Conservation (phyloP, 371 early-diverging fungal species). For the Mortierella sp. region DNA sequence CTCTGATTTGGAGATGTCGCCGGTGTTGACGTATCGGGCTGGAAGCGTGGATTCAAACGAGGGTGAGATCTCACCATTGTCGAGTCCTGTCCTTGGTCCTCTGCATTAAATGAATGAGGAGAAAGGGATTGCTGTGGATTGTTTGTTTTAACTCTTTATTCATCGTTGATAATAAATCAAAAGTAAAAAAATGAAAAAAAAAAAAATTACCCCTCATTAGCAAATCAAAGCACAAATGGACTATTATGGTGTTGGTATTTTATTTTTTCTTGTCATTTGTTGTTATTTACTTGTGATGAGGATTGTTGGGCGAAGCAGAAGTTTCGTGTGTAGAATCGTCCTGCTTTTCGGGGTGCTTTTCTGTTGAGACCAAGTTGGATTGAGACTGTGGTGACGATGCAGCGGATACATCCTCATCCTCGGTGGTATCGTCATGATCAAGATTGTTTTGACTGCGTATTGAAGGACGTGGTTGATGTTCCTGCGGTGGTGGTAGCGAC, state of each 20-base stretch:
- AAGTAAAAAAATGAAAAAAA: background rate
- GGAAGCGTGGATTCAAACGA: slow-evolving; percentile 18
- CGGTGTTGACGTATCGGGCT: background rate
- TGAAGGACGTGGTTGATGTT: background rate
- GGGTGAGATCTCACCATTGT: slow-evolving; percentile 27
- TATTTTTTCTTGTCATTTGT: background rate
- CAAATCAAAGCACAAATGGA: background rate
- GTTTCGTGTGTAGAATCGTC: background rate
- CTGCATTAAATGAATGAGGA: background rate
- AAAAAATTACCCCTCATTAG: too few relatives aligned
- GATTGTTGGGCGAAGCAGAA: background rate
- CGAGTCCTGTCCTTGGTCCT: slow-evolving; percentile 20
- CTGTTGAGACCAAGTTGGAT: background rate
- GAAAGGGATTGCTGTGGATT: background rate
- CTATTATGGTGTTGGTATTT: background rate
- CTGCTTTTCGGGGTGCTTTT: background rate
- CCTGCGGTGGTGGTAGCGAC: background rate
- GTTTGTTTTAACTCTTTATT: background rate
- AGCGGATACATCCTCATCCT: background rate
- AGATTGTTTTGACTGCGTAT: background rate
- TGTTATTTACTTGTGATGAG: background rate
- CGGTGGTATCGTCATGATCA: background rate
- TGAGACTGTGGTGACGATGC: background rate
- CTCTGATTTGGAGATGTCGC: slow-evolving; percentile 33
- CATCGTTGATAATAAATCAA: background rate